Evolutionary conservation across 768 basidiomycete species (phyloP).

Genomic region (Lactarius hengduanensis): DNA sequence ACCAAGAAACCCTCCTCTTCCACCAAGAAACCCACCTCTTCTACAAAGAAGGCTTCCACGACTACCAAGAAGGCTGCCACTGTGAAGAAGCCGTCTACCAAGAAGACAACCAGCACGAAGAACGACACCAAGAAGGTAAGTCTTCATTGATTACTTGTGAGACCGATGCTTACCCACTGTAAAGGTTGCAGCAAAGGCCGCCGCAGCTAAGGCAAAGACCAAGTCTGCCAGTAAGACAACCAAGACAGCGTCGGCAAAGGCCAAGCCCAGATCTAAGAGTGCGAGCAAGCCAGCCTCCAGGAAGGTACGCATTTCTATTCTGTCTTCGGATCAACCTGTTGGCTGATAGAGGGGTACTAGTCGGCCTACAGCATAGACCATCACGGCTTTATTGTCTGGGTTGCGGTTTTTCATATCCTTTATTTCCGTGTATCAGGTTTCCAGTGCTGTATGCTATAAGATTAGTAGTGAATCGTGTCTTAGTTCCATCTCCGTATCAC

Average conservation of each 20-base stretch:
- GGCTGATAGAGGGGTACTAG: background rate
- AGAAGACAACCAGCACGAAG: conserved; percentile 34
- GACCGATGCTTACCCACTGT: background rate
- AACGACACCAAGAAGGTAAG: conserved; percentile 38
- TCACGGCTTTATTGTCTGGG: background rate
- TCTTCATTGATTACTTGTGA: background rate
- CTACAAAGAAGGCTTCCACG: conserved; percentile 40
- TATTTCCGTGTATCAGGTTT: conserved; percentile 27
- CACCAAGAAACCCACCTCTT: conserved; percentile 36
- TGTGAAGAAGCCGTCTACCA: conserved; percentile 36
- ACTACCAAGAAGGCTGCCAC: conserved; percentile 37
- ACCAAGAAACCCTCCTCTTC: conserved; percentile 33
- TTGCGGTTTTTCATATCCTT: conserved; percentile 17
- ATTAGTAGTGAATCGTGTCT: conserved; percentile 25
- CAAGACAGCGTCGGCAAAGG: conserved; percentile 20
- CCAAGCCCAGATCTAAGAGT: conserved; percentile 24
- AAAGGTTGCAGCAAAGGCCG: conserved; percentile 26
- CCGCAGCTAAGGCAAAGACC: conserved; percentile 22
- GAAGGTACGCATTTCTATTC: conserved; percentile 5
- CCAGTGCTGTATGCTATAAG: conserved; percentile 29
- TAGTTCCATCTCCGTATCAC: background rate
- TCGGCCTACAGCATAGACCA: conserved; percentile 17
- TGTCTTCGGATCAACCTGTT: background rate
- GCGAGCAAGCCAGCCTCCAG: conserved; percentile 18
- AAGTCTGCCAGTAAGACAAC: conserved; percentile 19